Base-by-base conservation (phyloP, 768 basidiomycete species). In the Kwoniella botswanensis region DNA sequence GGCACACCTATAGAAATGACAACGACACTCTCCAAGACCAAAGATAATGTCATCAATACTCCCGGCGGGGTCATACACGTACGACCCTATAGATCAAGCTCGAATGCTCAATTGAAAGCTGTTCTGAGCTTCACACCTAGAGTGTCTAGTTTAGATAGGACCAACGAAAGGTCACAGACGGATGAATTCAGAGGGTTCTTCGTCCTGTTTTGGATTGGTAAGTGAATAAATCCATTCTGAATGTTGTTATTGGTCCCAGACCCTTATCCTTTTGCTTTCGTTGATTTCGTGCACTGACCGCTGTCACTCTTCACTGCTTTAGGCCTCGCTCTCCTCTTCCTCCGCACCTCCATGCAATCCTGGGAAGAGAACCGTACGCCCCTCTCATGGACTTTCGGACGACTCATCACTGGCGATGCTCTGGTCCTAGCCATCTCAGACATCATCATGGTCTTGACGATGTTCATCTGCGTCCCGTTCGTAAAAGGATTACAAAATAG, bases 161-260 rank as follows among this genome's bases (percentile, higher is more conserved):
- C 86, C 71, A 96, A 97, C 81, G 88, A 89, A 78, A 82, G 84
- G 12, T 90, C 91, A 22, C 88, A 88, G 41, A 83, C 87, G 11
- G 96, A 98, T 83, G 91, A 94, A 82, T 97, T 97, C 83, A 88
- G 94, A 61, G 96, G 96, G 1, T 98, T 98, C 86, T 98, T 94
- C 84, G 89, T 92, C 3, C 87, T 98, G 61, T 98, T 98, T 85
- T 98, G 97, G 86, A 84, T 86, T 44, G 82, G 82, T 79, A 64
- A 72, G 76, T 79, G 2, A 26, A 26, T 26, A 26, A 26, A 26
- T 26, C 4, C 26, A 4, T 26, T 26, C 26, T 26, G 26, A 26
- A 26, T 26, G 26, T 26, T 4, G 2, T 26, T 26, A 4, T 7
- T 35, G 35, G 4, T 35, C 35, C 6, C 35, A 35, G 35, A 35